phyloP scores from a whole-genome alignment of 1,284 basidiomycete species.

The Pseudozyma sp. region DNA sequence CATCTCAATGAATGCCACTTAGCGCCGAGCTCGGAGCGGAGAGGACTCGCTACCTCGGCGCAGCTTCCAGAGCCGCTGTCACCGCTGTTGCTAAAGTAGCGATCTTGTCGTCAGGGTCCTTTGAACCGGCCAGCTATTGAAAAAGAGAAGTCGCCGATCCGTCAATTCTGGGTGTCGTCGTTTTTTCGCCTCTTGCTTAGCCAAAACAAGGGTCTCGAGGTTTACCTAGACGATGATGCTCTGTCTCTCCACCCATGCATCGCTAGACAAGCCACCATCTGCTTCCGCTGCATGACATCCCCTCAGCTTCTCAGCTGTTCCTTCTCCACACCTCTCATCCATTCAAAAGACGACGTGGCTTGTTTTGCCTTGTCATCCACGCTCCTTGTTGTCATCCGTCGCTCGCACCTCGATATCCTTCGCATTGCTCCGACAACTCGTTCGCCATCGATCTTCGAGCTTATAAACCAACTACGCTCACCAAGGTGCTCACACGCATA shows the following conservation, averaged over 20 bases:
- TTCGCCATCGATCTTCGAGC: constrained; percentile 9
- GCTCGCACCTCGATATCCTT: background rate
- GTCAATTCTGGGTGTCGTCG: constrained; percentile 20
- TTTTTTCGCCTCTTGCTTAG: constrained; percentile 11
- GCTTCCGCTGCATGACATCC: background rate
- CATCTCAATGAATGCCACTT: too few relatives aligned
- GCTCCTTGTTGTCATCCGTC: background rate
- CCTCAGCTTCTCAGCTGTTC: background rate
- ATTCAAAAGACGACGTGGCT: background rate
- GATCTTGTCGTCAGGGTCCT: constrained; percentile 12
- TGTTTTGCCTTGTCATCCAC: background rate
- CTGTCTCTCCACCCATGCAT: constrained; percentile 2
- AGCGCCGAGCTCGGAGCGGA: too few relatives aligned
- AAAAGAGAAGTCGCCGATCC: constrained; percentile 22
- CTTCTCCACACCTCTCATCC: background rate
- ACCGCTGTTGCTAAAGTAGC: too few relatives aligned
- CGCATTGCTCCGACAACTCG: constrained; percentile 1
- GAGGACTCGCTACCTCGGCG: too few relatives aligned
- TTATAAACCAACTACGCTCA: background rate
- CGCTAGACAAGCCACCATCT: constrained; percentile 2
- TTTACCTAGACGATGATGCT: constrained; percentile 4
- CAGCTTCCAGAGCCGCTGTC: too few relatives aligned
- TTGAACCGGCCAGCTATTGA: too few relatives aligned
- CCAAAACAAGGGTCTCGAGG: constrained; percentile 13
- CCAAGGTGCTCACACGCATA: background rate